phyloP scores from a whole-genome alignment of 331 rosid species.

The Erythrophleum ivorense region DNA sequence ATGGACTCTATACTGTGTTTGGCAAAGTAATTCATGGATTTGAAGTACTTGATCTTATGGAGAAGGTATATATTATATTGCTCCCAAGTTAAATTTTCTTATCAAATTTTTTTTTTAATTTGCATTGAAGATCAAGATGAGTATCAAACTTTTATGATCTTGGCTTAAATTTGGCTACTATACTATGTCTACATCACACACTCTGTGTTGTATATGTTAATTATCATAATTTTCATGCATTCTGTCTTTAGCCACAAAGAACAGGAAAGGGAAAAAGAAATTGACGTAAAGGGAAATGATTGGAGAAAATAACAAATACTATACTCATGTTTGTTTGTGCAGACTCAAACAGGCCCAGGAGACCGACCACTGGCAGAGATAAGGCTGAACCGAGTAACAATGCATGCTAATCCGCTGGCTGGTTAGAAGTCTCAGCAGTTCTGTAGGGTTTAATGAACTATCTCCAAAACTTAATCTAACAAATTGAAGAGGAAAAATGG shows the following conservation, averaged over 20 bases:
- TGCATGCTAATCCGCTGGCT: slow-evolving; percentile 95
- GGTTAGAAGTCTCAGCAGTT: slow-evolving; percentile 52
- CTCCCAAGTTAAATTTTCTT: background rate
- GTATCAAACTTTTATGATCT: background rate
- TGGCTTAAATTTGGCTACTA: background rate
- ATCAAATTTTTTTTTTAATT: background rate
- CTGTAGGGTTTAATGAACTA: slow-evolving; percentile 2
- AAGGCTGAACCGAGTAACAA: slow-evolving; percentile 90
- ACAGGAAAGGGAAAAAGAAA: background rate
- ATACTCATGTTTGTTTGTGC: slow-evolving; percentile 44
- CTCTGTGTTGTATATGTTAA: background rate
- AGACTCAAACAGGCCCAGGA: slow-evolving; percentile 89
- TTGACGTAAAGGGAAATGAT: background rate
- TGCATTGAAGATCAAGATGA: background rate
- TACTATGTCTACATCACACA: background rate
- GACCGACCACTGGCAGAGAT: slow-evolving; percentile 98
- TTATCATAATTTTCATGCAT: background rate
- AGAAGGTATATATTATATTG: slow-evolving; percentile 64
- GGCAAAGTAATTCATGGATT: slow-evolving; percentile 96
- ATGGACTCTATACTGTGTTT: slow-evolving; percentile 82
- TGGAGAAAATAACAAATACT: background rate
- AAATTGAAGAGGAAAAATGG: background rate
- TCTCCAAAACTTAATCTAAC: slow-evolving; percentile 29
- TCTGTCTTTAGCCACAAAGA: background rate
- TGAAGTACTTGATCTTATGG: slow-evolving; percentile 98